phyloP scores from a whole-genome alignment of 1,139 yeast genomes.

The Cylindricascospora bacillispora region DNA sequence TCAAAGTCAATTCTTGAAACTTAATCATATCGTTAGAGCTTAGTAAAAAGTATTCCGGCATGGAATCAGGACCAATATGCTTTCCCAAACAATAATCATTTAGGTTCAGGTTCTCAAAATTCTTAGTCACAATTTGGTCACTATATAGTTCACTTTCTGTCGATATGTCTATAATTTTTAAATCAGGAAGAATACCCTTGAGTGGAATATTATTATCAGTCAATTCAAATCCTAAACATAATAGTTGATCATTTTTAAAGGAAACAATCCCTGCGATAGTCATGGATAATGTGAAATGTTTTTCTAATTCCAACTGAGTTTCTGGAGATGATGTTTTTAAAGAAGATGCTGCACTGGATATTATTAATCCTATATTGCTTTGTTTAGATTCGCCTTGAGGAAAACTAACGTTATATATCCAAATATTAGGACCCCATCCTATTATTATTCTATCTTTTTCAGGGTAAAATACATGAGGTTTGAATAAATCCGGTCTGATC shows the following conservation, averaged over 20 bases:
- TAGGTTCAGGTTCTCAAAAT: slow-evolving; percentile 49
- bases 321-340: slow-evolving; percentile 41
- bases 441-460: slow-evolving; percentile 59
- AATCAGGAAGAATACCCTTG: slow-evolving; percentile 45
- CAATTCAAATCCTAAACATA: slow-evolving; percentile 40
- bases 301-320: slow-evolving; percentile 43
- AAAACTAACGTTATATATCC: slow-evolving; percentile 47
- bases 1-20: slow-evolving; percentile 54
- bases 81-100: slow-evolving; percentile 67
- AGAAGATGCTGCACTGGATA: slow-evolving; percentile 62
- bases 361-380: slow-evolving; percentile 22
- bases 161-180: slow-evolving; percentile 50
- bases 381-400: slow-evolving; percentile 7
- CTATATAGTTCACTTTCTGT: slow-evolving; percentile 71
- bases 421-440: slow-evolving; percentile 76
- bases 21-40: slow-evolving; percentile 76
- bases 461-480: slow-evolving; percentile 65
- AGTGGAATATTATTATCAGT: slow-evolving; percentile 20
- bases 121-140: slow-evolving; percentile 63
- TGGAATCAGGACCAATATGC: slow-evolving; percentile 27
- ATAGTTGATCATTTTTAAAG: slow-evolving; percentile 52
- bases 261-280: slow-evolving; percentile 70
- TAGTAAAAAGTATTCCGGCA: slow-evolving; percentile 47
- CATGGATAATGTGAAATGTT: slow-evolving; percentile 29
- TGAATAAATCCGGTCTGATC: slow-evolving; percentile 68